phyloP scores from a whole-genome alignment of 441 rosid species.

The Omphalea diandra region DNA sequence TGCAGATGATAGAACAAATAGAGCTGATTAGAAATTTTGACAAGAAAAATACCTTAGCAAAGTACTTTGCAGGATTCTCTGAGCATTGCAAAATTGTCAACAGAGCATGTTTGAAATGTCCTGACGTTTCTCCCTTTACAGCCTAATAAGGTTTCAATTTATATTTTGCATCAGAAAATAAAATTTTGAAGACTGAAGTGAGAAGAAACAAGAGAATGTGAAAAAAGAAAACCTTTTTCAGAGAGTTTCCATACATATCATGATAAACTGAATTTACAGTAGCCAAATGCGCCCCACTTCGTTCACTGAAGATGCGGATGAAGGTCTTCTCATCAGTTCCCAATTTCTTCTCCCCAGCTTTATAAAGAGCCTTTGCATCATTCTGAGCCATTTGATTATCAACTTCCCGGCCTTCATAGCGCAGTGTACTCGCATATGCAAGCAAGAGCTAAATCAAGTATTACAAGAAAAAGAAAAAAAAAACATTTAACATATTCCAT shows the following conservation, averaged over 20 bases:
- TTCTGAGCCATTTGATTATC: constrained; percentile 36
- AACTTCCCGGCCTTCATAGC: constrained; percentile 53
- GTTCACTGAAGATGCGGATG: constrained; percentile 46
- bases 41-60: constrained; percentile 51
- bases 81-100: constrained; percentile 50
- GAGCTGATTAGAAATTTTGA: not conserved
- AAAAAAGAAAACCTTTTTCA: constrained; percentile 49
- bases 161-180: not conserved
- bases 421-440: constrained; percentile 43
- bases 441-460: constrained; percentile 46
- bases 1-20: not conserved
- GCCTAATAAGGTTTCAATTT: constrained; percentile 37
- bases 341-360: constrained; percentile 60
- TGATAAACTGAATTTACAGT: constrained; percentile 40
- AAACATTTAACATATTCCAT: not conserved
- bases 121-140: constrained; percentile 57
- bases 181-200: not conserved
- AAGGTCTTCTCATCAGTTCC: constrained; percentile 75
- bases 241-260: constrained; percentile 40
- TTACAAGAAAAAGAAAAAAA: not conserved
- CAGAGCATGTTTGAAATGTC: constrained; percentile 49
- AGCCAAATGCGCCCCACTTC: constrained; percentile 60
- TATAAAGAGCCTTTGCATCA: constrained; percentile 57
- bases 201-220: not conserved
- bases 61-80: constrained; percentile 52